A percentile compares a stretch with the other conserved stretches of the same genome.
Conservation (phyloP, 2,329 filamentous ascomycete genomes). For the Venturia oleaginea region DNA sequence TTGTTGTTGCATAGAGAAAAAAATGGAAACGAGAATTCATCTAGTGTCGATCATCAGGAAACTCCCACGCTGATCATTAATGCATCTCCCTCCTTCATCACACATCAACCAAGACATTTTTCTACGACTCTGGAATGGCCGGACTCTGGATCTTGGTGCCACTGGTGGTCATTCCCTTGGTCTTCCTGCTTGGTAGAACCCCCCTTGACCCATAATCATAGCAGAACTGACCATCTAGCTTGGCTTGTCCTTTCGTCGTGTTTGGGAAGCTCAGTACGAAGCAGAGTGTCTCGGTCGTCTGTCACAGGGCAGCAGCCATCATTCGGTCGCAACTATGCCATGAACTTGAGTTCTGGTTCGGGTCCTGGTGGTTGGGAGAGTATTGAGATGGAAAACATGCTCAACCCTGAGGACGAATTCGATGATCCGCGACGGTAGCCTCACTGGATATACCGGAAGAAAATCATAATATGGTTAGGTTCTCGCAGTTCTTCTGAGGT, state of each 20-base stretch:
- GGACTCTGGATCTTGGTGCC: neutral
- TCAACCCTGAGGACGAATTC: slow-evolving; percentile 20
- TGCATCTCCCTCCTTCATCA: neutral
- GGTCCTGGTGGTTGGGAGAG: slow-evolving; percentile 49
- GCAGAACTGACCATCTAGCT: neutral
- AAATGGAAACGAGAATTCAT: neutral
- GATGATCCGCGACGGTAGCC: neutral
- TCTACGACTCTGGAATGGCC: neutral
- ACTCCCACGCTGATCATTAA: neutral
- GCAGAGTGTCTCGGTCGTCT: neutral
- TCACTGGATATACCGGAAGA: neutral
- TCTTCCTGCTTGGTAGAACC: neutral
- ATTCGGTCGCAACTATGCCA: slow-evolving; percentile 48
- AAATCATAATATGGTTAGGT: neutral
- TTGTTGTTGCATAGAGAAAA: neutral
- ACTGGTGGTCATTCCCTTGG: neutral
- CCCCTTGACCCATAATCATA: neutral
- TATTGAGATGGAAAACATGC: slow-evolving; percentile 54
- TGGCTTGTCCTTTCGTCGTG: neutral
- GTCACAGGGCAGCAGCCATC: slow-evolving; percentile 21
- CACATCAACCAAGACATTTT: neutral
- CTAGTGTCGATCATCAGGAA: neutral
- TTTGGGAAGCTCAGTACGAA: neutral
- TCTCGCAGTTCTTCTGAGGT: neutral
- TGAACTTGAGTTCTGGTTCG: slow-evolving; percentile 44